A percentile compares a stretch with the other conserved stretches of the same genome.
phyloP scores from a whole-genome alignment of 345 rosid species.

The Hypericum perforatum region DNA sequence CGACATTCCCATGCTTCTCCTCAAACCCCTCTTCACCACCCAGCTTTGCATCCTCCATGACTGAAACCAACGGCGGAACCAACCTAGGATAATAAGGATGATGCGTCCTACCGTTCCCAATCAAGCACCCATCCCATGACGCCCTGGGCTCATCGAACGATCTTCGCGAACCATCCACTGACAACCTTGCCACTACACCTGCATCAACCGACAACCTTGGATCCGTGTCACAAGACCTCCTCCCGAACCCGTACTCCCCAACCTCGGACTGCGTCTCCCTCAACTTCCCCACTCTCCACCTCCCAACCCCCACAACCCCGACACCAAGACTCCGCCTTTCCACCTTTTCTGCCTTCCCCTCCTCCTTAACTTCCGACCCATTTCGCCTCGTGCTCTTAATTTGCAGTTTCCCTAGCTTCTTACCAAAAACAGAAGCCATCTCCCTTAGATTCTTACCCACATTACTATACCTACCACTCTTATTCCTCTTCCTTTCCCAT shows the following conservation, averaged over 20 bases:
- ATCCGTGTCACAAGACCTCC: slow-evolving; percentile 50
- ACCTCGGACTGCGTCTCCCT: slow-evolving; percentile 35
- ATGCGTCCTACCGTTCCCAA: slow-evolving; percentile 24
- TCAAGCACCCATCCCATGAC: slow-evolving; percentile 70
- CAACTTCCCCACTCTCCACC: slow-evolving; percentile 9
- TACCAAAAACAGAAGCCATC: slow-evolving; percentile 40
- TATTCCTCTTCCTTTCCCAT: slow-evolving; percentile 25
- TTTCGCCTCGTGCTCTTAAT: slow-evolving; percentile 17
- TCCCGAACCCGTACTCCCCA: slow-evolving; percentile 35
- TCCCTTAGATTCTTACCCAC: slow-evolving; percentile 21
- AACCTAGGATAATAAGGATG: slow-evolving; percentile 31
- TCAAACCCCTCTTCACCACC: slow-evolving; percentile 18
- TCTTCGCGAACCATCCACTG: slow-evolving; percentile 31
- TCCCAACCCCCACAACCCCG: not conserved
- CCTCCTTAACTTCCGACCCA: not conserved
- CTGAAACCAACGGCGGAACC: slow-evolving; percentile 33
- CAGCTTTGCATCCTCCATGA: slow-evolving; percentile 44
- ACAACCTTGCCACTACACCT: slow-evolving; percentile 10
- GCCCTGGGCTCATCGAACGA: slow-evolving; percentile 72
- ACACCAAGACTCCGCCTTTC: not conserved
- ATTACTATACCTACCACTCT: slow-evolving; percentile 11
- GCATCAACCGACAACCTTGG: slow-evolving; percentile 28
- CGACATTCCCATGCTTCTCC: slow-evolving; percentile 26
- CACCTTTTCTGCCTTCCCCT: slow-evolving; percentile 12
- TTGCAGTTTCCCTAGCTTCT: slow-evolving; percentile 43